Evolutionary conservation across 495 filamentous ascomycete species (phyloP).

Genomic region (Cercophora samala): DNA sequence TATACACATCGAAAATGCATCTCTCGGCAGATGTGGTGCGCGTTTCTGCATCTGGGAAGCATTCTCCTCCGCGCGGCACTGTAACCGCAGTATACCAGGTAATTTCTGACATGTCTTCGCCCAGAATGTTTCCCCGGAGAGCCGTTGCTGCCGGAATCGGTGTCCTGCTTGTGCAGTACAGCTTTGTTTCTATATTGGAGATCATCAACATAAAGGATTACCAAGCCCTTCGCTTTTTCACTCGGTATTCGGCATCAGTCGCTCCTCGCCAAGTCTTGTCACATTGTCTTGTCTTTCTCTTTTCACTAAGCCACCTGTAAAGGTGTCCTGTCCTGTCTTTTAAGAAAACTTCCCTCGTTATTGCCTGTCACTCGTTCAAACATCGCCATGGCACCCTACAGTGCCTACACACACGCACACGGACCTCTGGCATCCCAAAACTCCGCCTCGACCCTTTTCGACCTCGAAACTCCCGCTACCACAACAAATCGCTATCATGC

Average conservation of each 20-base stretch:
- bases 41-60: neutral
- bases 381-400: constrained; percentile 2
- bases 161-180: neutral
- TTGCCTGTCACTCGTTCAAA: neutral
- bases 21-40: neutral
- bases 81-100: neutral
- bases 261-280: neutral
- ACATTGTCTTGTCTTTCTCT: neutral
- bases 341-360: neutral
- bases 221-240: neutral
- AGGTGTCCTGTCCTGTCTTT: neutral
- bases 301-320: neutral
- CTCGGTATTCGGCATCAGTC: neutral
- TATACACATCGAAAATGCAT: neutral
- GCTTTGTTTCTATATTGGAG: neutral
- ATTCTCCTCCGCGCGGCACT: neutral
- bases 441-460: neutral
- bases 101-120: neutral
- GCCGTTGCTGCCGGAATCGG: neutral
- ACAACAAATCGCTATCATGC: constrained; percentile 2
- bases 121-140: neutral
- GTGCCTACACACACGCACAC: constrained; percentile 9
- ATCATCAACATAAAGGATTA: neutral
- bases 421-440: neutral
- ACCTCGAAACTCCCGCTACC: neutral